Evolutionary conservation across 371 early-diverging fungal species (phyloP).

Genomic region (Mucor mucedo): DNA sequence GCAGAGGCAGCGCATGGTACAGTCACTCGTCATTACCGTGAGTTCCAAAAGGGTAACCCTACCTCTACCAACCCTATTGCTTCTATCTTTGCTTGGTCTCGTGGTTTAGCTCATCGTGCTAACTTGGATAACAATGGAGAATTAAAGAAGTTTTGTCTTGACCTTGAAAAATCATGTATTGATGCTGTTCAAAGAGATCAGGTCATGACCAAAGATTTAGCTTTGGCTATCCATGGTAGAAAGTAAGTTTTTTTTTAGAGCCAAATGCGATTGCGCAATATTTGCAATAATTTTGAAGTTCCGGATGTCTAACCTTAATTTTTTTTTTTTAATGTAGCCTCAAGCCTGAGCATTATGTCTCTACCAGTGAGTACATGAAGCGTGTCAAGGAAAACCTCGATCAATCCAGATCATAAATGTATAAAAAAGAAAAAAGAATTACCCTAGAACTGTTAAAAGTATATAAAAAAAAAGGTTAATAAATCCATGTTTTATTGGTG

Average conservation of each 20-base stretch:
- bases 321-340: conserved; percentile 38
- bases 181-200: conserved; percentile 79
- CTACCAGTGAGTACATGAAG: conserved; percentile 81
- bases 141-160: conserved; percentile 67
- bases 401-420: conserved; percentile 16
- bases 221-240: conserved; percentile 80
- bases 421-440: background rate
- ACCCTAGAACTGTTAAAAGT: background rate
- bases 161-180: conserved; percentile 85
- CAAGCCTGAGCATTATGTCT: conserved; percentile 75
- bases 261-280: conserved; percentile 13
- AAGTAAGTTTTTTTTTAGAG: conserved; percentile 30
- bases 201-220: conserved; percentile 95
- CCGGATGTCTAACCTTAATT: conserved; percentile 11
- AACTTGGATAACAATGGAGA: conserved; percentile 81
- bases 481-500: too few relatives aligned
- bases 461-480: background rate
- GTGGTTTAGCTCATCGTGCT: conserved; percentile 90
- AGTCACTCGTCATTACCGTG: conserved; percentile 94
- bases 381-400: conserved; percentile 72
- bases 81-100: conserved; percentile 94
- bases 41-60: conserved; percentile 86
- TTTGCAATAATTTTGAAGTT: conserved; percentile 8
- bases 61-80: conserved; percentile 94
- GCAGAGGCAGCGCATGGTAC: conserved; percentile 96